Evolutionary conservation across 2,329 filamentous ascomycete genomes (phyloP), one percentile per base, ranked within the genome.

Genomic region (Onygenales sp.): DNA sequence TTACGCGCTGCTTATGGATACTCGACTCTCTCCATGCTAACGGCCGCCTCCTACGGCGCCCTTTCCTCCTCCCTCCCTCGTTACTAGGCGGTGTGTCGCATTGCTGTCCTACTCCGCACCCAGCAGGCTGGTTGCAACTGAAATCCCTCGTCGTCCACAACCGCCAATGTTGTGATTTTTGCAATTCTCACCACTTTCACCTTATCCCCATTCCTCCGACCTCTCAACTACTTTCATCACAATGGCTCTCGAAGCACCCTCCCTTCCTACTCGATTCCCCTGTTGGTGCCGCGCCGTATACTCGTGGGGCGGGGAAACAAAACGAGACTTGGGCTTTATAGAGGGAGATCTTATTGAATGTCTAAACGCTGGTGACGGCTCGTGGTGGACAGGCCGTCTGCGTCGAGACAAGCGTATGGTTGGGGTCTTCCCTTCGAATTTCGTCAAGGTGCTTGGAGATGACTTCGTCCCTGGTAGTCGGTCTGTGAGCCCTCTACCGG

Each of bases 291-390:
- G 89, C 71, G 90, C 90, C 41, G 82, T 94, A 43, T 95, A 95
- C 70, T 95, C 89, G 14, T 95, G 89, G 87, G 89, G 89, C 70
- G 90, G 90, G 75, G 90, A 95, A 84, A 92, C 87, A 27, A 95
- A 95, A 76, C 84, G 87, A 69, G 93, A 98, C 68, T 79, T 98
- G 54, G 93, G 93, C 13, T 98, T 98, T 71, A 87, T 98, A 61
- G 93, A 98, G 71, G 93, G 93, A 59, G 93, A 98, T 72, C 73
- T 98, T 60, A 98, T 98, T 69, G 93, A 98, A 80, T 96, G 92
- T 66, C 78, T 98, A 51, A 98, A 98, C 69, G 93, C 93, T 17
- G 93, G 93, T 58, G 93, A 98, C 73, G 93, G 93, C 51, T 91
- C 89, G 46, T 98, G 93, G 93, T 98, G 93, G 93, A 95, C 91